phyloP scores from a whole-genome alignment of 2,329 filamentous ascomycete species.

The Fusarium guadeloupense region DNA sequence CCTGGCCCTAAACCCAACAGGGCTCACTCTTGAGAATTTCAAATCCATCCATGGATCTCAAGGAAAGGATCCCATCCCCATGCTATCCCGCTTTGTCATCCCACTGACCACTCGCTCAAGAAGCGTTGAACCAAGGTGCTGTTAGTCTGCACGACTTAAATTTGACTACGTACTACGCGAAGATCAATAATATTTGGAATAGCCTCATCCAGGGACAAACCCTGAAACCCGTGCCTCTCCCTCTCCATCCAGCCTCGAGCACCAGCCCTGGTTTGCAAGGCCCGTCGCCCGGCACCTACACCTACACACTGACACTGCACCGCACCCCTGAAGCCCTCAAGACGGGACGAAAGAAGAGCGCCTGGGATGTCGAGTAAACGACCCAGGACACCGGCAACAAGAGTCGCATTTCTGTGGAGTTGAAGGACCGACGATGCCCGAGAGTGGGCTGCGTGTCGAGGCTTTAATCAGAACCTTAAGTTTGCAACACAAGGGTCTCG shows the following conservation, averaged over 20 bases:
- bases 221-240: not conserved
- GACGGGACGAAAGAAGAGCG: not conserved
- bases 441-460: constrained; percentile 17
- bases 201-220: constrained; percentile 1
- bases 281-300: constrained; percentile 1
- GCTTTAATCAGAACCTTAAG: constrained; percentile 30
- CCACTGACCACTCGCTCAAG: not conserved
- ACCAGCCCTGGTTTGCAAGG: not conserved
- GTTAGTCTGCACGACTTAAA: not conserved
- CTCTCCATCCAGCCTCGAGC: not conserved
- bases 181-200: constrained; percentile 15
- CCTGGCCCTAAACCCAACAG: constrained; percentile 26
- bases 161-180: not conserved
- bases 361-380: not conserved
- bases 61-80: too few relatives aligned
- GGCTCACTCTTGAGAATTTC: constrained; percentile 18
- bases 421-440: constrained; percentile 4
- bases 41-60: not conserved
- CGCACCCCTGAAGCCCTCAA: not conserved
- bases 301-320: too few relatives aligned
- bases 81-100: not conserved
- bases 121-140: too few relatives aligned
- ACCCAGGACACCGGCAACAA: constrained; percentile 9
- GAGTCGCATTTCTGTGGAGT: constrained; percentile 25
- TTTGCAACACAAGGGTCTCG: too few relatives aligned